Base-by-base conservation (phyloP, 2,329 filamentous ascomycete species). In the Trichoderma sp. region DNA sequence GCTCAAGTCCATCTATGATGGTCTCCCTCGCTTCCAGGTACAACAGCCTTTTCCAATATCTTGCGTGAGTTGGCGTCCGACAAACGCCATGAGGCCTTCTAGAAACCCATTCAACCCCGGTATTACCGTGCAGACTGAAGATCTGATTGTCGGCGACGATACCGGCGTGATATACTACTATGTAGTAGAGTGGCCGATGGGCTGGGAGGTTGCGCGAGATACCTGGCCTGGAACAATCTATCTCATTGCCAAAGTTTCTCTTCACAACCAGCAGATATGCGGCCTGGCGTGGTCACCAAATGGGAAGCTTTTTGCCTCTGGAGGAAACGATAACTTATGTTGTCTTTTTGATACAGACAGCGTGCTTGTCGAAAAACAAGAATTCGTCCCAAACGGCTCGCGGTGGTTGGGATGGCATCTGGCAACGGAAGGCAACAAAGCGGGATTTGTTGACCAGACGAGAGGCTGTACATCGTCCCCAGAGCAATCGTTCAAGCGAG, bases 321-420 rank as follows among this genome's bases (percentile, higher is more conserved):
- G 96, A 7, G 93, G 92, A 29, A 98, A 99, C 76, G 96, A 99
- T 82, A 97, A 98, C 76, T 80, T 89, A 3, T 96, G 95, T 76
- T 92, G 90, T 73, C 84, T 98, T 2, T 97, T 96, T 78, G 88
- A 94, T 65, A 86, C 87, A 3, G 84, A 86, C 59, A 85, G 87
- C 52, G 82, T 95, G 21, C 76, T 89, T 21, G 73, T 72, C 13
- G 64, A 68, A 65, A 68, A 60, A 6, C 67, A 70, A 40, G 57
- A 62, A 14, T 14, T 58, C 52, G 19, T 21, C 31, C 57, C 55
- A 40, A 58, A 63, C 49, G 55, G 37, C 19, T 13, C 59, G 19
- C 40, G 33, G 5, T 70, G 56, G 68, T 52, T 49, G 7, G 55
- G 55, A 24, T 66, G 47, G 68, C 56, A 59, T 37, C 27, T 43